Evolutionary conservation across 352 stramenopile genomes (phyloP), one percentile per base, ranked within the genome.

Genomic region (Nothophytophthora sp.): DNA sequence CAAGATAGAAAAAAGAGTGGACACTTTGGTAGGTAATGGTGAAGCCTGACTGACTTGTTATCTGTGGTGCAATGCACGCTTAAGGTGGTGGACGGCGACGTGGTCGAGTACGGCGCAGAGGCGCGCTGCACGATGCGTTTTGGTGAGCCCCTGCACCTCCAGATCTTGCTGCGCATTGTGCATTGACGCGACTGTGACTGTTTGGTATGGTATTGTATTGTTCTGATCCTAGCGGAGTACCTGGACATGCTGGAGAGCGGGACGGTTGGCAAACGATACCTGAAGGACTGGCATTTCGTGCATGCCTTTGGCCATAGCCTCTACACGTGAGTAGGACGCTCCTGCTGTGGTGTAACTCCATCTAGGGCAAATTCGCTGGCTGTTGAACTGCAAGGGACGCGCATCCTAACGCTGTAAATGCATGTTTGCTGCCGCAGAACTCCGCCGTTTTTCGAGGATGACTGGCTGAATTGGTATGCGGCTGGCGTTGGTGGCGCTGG

Each of bases 391-490:
- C 37, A n/a, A 15, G 29, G 55, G 80, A 83, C 27, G 35, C 53
- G n/a, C 34, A 15, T 32, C 16, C 27, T 60, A 28, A 64, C 46
- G 13, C 5, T 11, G 3, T 13, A 8, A n/a, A 25, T 15, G 47
- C 4, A 20, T 50, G 19, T 12, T 37, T 19, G 62, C 60, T 69
- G 79, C 51, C 59, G 80, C 64, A 94, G 75, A 15, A 96, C 86
- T 3, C 92, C 92, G 1, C 48, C 38, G 3, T 94, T 89, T 60
- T 98, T 98, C 55, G 48, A 70, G 37, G 82, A 97, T 20, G 91
- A 98, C 63, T 98, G 92, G 91, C 70, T 97, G 5, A 97, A 97
- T 43, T 96, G 85, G 88, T 97, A 57, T 23, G 38, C 24, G 10
- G 23, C 2, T 34, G 23, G 42, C 15, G 19, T 25, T 34, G 30